phyloP scores from a whole-genome alignment of 345 rosid genomes.

The Corchorus capsularis region DNA sequence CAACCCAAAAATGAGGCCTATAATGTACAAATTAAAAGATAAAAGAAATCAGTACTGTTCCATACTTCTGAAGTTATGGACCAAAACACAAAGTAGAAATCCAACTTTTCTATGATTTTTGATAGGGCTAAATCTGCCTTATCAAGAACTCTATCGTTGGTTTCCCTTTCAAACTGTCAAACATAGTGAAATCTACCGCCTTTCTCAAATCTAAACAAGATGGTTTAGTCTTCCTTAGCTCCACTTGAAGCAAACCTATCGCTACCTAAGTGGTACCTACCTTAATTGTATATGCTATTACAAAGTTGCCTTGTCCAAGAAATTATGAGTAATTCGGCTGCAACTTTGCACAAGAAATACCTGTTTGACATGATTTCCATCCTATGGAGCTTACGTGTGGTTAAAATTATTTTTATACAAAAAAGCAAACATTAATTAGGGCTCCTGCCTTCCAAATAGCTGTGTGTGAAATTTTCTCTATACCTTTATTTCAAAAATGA shows the following conservation, averaged over 20 bases:
- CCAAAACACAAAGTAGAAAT: too few species aligned
- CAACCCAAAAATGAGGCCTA: neutral
- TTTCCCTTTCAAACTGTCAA: neutral
- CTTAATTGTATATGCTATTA: neutral
- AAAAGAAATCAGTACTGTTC: neutral
- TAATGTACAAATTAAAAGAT: neutral
- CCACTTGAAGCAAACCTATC: neutral
- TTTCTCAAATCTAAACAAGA: neutral
- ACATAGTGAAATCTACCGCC: neutral
- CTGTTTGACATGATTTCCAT: neutral
- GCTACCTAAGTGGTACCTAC: neutral
- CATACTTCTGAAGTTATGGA: neutral
- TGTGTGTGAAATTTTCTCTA: neutral
- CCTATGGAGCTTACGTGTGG: neutral
- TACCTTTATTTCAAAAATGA: neutral
- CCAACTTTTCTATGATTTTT: neutral
- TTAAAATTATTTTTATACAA: neutral
- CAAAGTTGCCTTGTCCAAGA: neutral
- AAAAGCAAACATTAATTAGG: neutral
- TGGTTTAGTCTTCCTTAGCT: neutral
- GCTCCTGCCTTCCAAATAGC: neutral
- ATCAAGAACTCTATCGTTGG: neutral
- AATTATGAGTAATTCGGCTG: neutral
- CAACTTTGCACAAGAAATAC: neutral
- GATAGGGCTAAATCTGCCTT: neutral